A percentile compares a stretch with the other conserved stretches of the same genome.
Evolutionary conservation across 495 filamentous ascomycete species (phyloP).

Genomic region (Thozetella sp.): DNA sequence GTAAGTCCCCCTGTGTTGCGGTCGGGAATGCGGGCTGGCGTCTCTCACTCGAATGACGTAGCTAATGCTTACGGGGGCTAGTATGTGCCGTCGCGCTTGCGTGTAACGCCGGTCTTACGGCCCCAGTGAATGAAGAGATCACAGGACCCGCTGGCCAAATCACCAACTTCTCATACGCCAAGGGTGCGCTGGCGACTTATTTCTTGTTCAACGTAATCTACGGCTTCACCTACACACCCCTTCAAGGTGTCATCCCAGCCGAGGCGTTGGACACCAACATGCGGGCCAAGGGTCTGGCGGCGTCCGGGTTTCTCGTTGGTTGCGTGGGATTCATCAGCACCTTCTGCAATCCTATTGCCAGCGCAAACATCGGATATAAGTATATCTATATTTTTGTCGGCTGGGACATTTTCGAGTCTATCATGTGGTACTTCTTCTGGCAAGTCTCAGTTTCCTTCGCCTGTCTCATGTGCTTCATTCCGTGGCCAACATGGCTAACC

Average conservation of each 20-base stretch:
- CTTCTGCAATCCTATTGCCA: slow-evolving; percentile 48
- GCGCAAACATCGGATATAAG: slow-evolving; percentile 46
- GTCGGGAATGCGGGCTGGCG: too few species aligned
- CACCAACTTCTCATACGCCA: slow-evolving; percentile 36
- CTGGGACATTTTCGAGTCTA: slow-evolving; percentile 44
- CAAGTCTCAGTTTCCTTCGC: slow-evolving; percentile 23
- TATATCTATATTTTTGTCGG: slow-evolving; percentile 53
- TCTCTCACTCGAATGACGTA: too few species aligned
- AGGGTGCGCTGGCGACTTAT: slow-evolving; percentile 46
- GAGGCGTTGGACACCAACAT: slow-evolving; percentile 53
- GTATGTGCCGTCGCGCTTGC: slow-evolving; percentile 50
- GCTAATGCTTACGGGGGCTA: too few species aligned
- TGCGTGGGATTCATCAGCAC: slow-evolving; percentile 52
- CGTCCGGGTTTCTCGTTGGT: slow-evolving; percentile 41
- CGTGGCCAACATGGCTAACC: slow-evolving; percentile 12
- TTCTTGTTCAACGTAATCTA: slow-evolving; percentile 65
- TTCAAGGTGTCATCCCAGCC: slow-evolving; percentile 60
- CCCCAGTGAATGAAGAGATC: slow-evolving; percentile 29
- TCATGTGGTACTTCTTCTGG: slow-evolving; percentile 50
- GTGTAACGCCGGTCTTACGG: slow-evolving; percentile 46
- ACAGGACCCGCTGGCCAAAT: slow-evolving; percentile 21
- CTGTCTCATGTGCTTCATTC: not conserved
- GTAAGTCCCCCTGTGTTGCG: slow-evolving; percentile 10
- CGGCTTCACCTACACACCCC: slow-evolving; percentile 60
- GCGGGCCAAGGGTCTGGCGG: slow-evolving; percentile 51